A percentile compares a stretch with the other conserved stretches of the same genome.
phyloP scores from a whole-genome alignment of 345 rosid genomes.

The Hevea brasiliensis region DNA sequence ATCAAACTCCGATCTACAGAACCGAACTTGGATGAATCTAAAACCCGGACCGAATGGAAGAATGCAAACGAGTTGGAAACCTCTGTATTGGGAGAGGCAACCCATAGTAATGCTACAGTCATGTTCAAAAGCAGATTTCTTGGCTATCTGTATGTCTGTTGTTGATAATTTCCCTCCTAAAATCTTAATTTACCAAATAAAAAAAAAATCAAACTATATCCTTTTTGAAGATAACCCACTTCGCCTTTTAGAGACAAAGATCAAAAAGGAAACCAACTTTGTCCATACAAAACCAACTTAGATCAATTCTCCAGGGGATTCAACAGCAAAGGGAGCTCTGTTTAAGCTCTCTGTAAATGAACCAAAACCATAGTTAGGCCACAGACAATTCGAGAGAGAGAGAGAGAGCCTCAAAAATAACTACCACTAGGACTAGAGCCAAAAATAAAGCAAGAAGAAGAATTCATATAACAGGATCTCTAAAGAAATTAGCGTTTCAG shows the following conservation, averaged over 20 bases:
- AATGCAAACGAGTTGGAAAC: conserved; percentile 36
- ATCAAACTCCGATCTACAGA: conserved; percentile 20
- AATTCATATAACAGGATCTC: no score
- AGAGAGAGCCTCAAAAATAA: no score
- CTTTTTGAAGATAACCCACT: conserved; percentile 14
- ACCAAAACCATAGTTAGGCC: not conserved
- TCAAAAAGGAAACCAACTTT: conserved; percentile 4
- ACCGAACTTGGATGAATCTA: conserved; percentile 28
- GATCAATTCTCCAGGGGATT: not conserved
- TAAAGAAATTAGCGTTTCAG: no score
- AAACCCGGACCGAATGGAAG: conserved; percentile 28
- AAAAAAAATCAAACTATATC: not conserved
- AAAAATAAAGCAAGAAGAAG: no score
- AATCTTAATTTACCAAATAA: conserved; percentile 9
- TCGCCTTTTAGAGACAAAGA: not conserved
- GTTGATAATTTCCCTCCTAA: not conserved
- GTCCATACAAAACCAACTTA: not conserved
- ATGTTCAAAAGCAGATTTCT: conserved; percentile 25
- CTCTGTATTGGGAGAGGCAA: conserved; percentile 35
- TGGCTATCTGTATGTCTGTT: not conserved
- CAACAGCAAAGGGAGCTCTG: not conserved
- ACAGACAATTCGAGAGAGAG: no score
- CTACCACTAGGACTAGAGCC: not conserved
- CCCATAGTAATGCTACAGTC: conserved; percentile 41
- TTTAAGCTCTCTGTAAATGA: conserved; percentile 19